These are phyloP conservation scores for Lachnellula cervina DNA, from an alignment of 2,329 filamentous ascomycete genomes.

Conservation along the genomic window DNA sequence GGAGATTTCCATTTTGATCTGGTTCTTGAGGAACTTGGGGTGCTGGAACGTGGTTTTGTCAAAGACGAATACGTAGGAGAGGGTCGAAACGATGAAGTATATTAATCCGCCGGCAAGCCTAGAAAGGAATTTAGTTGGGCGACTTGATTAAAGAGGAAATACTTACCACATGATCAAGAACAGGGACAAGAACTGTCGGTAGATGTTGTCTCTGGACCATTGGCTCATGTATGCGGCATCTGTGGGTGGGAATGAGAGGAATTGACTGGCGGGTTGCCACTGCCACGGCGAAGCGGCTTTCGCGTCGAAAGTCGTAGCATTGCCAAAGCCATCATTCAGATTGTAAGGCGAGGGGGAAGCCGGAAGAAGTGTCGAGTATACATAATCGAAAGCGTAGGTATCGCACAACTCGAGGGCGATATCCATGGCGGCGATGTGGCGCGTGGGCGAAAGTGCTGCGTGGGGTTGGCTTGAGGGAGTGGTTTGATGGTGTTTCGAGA, in stretches of 20 bases:
- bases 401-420: constrained; percentile 83
- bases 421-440: constrained; percentile 62
- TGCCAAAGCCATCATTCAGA: constrained; percentile 42
- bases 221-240: constrained; percentile 74
- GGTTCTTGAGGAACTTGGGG: constrained; percentile 92
- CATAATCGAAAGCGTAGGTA: constrained; percentile 72
- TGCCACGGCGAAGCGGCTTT: constrained; percentile 56
- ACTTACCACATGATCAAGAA: constrained; percentile 82
- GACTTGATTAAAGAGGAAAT: not conserved
- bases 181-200: constrained; percentile 68
- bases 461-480: not conserved
- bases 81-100: constrained; percentile 77
- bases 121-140: constrained; percentile 7
- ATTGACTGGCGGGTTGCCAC: constrained; percentile 69
- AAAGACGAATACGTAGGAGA: constrained; percentile 86
- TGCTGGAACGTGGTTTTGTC: constrained; percentile 86
- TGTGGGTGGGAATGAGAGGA: constrained; percentile 64
- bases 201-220: constrained; percentile 71
- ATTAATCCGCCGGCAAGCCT: constrained; percentile 82
- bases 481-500: not conserved
- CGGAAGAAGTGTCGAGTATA: constrained; percentile 71
- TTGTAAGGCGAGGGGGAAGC: constrained; percentile 49
- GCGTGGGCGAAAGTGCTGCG: not conserved
- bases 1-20: constrained; percentile 78
- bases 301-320: constrained; percentile 50